These are phyloP conservation scores for Silene coronaria DNA, from an alignment of 179 eudicot species.

Conservation along the genomic window DNA sequence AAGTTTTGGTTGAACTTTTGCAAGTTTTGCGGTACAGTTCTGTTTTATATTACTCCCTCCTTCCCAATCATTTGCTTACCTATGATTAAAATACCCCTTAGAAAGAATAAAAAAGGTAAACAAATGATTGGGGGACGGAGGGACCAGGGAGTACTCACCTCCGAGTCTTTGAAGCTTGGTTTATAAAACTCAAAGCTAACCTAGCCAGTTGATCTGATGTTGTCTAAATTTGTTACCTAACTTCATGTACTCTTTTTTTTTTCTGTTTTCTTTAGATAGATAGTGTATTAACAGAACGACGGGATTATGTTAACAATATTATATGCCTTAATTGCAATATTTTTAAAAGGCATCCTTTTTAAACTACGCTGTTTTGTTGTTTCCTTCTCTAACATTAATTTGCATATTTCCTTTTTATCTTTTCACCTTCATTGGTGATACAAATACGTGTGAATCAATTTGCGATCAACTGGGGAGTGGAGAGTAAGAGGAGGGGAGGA, in stretches of 20 bases:
- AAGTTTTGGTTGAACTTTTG: not conserved
- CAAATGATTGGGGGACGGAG: too few species aligned
- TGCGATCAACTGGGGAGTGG: too few species aligned
- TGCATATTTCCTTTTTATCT: not conserved
- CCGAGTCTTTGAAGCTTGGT: not conserved
- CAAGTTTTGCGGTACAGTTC: not conserved
- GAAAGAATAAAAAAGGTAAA: too few species aligned
- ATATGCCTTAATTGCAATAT: not conserved
- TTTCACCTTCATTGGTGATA: not conserved
- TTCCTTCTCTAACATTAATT: not conserved
- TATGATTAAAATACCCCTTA: too few species aligned
- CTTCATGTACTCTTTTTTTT: not conserved
- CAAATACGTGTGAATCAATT: too few species aligned
- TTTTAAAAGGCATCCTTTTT: not conserved
- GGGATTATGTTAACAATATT: not conserved
- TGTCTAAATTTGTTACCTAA: not conserved
- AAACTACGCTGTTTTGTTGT: not conserved
- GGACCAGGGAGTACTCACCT: not conserved
- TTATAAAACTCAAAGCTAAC: not conserved
- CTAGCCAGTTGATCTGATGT: not conserved
- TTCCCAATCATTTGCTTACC: too few species aligned
- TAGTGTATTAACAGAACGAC: not conserved
- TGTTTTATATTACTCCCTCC: not conserved
- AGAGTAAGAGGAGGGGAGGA: not conserved
- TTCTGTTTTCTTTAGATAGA: not conserved